These are phyloP conservation scores for Hyphopichia pseudoburtonii DNA, from an alignment of 1,139 yeast species.

Conservation along the genomic window DNA sequence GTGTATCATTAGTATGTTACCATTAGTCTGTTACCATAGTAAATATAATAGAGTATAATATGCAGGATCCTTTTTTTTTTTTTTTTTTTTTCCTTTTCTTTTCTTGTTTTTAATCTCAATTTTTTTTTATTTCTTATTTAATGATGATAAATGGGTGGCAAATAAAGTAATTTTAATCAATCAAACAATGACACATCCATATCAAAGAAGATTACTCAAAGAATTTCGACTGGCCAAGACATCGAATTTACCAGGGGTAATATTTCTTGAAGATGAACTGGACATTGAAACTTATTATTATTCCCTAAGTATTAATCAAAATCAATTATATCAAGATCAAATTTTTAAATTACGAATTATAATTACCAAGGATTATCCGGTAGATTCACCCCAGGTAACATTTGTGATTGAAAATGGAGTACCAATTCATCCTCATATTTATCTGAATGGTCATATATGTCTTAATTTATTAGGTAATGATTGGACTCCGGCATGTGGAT, in stretches of 20 bases:
- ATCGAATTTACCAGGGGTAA: slow-evolving; percentile 27
- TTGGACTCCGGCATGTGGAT: slow-evolving; percentile 72
- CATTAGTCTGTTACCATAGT: no score
- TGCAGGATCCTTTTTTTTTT: no score
- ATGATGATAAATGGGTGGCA: no score
- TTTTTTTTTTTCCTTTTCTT: no score
- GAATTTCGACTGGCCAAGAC: slow-evolving; percentile 32
- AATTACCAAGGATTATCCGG: slow-evolving; percentile 56
- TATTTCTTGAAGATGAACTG: slow-evolving; percentile 23
- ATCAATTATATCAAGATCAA: slow-evolving; percentile 18
- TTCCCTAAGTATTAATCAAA: background rate
- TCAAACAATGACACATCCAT: slow-evolving; percentile 23
- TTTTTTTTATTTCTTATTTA: no score
- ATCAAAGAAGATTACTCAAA: slow-evolving; percentile 40
- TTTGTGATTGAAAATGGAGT: slow-evolving; percentile 37
- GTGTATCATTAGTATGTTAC: background rate
- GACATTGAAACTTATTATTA: slow-evolving; percentile 17
- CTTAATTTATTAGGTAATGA: slow-evolving; percentile 61
- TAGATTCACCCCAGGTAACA: slow-evolving; percentile 60
- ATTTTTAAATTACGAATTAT: slow-evolving; percentile 33
- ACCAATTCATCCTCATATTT: slow-evolving; percentile 73
- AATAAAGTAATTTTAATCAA: no score
- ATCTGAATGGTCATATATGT: slow-evolving; percentile 75
- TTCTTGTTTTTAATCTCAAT: no score
- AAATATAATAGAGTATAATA: background rate